Evolutionary conservation across 805 yeast genomes (phyloP).

Genomic region (Tetrapisispora pingtungensis): DNA sequence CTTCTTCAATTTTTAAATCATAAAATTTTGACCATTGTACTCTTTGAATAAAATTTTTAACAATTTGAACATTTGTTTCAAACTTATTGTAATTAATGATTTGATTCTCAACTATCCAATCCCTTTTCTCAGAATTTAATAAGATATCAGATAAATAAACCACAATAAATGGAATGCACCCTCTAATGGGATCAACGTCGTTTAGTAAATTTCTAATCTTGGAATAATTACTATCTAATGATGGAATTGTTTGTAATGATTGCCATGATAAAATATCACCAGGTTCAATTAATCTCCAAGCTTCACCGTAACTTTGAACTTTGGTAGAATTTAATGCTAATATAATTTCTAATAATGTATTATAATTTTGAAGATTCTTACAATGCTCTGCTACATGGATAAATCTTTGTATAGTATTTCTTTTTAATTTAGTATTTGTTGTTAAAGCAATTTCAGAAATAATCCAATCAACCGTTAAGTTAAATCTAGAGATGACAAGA

Average conservation of each 20-base stretch:
- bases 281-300: slow-evolving; percentile 67
- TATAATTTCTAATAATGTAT: slow-evolving; percentile 80
- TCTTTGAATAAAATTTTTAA: slow-evolving; percentile 64
- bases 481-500: slow-evolving; percentile 74
- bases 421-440: slow-evolving; percentile 45
- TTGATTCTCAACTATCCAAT: slow-evolving; percentile 26
- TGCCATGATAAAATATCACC: slow-evolving; percentile 63
- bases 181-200: slow-evolving; percentile 53
- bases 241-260: slow-evolving; percentile 57
- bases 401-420: slow-evolving; percentile 67
- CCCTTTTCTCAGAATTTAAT: slow-evolving; percentile 42
- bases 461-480: slow-evolving; percentile 84
- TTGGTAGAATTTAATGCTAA: slow-evolving; percentile 66
- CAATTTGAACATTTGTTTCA: slow-evolving; percentile 63
- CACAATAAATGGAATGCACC: slow-evolving; percentile 87
- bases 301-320: slow-evolving; percentile 47
- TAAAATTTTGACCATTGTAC: slow-evolving; percentile 80
- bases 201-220: slow-evolving; percentile 42
- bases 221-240: slow-evolving; percentile 65
- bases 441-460: slow-evolving; percentile 79
- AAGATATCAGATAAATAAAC: slow-evolving; percentile 75
- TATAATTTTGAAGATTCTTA: slow-evolving; percentile 61
- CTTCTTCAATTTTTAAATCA: slow-evolving; percentile 43
- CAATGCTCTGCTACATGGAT: slow-evolving; percentile 80
- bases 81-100: slow-evolving; percentile 72